Base-by-base conservation (phyloP, 2,329 filamentous ascomycete genomes). In the Trichoderma oligosporum region DNA sequence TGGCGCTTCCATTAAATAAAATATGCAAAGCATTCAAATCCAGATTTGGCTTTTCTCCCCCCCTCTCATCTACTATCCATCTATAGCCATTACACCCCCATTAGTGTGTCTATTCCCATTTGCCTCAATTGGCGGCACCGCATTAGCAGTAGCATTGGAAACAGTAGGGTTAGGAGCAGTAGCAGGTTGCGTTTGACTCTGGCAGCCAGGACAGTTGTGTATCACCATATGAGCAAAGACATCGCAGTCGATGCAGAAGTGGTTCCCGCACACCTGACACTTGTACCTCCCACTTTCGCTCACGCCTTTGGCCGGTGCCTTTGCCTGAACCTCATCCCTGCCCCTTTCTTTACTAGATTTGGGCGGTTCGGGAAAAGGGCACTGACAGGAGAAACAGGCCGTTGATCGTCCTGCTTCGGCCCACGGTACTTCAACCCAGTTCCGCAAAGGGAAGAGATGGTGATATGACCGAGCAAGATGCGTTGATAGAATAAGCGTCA, bases 201-300 rank as follows among this genome's bases (percentile, higher is more conserved):
- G 87, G 71, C 94, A 99, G 0, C 93, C 93, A 0, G 94, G 92
- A 67, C 94, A 99, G 72, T 97, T 97, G 70, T 99, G 93, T 51
- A 96, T 82, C 11, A 95, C 84, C 74, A 97, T 91, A 70, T 99
- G 94, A 22, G 90, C 88, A 74, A 94, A 97, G 22, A 97, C 85
- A 71, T 99, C 94, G 71, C 94, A 99, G 71, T 99, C 94, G 63
- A 99, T 95, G 77, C 94, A 99, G 70, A 97, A 99, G 73, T 97
- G 93, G 59, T 89, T 86, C 3, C 81, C 74, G 72, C 94, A 99
- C n/a, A 87, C 85, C 64, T 87, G 83, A 70, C 94, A 99, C 59
- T 89, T 89, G 70, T 99, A 99, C 51, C 94, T 78, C 46, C 88
- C 86, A 68, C 88, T 94, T 75, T 95, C 90, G 70, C 89, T 93